These are phyloP conservation scores for Sporothrix pallida DNA, from an alignment of 2,329 filamentous ascomycete species.

Conservation along the genomic window DNA sequence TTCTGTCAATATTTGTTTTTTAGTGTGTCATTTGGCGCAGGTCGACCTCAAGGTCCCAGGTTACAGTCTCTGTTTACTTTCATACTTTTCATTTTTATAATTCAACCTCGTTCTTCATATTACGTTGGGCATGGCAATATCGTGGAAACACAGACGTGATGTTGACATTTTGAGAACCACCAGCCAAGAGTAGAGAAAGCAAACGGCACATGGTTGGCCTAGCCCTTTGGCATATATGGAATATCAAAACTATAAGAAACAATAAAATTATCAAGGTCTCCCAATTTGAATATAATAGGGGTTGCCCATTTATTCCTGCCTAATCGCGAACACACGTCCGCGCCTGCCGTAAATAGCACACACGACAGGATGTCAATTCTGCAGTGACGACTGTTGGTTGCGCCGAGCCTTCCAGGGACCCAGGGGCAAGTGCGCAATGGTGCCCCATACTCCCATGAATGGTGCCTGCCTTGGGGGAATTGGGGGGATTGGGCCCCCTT, in stretches of 20 bases:
- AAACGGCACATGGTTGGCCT: too few species aligned
- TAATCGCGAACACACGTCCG: neutral
- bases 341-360: slow-evolving; percentile 19
- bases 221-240: too few species aligned
- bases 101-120: neutral
- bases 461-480: slow-evolving; percentile 6
- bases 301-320: neutral
- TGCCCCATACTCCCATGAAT: neutral
- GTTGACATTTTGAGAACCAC: too few species aligned
- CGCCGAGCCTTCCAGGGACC: slow-evolving; percentile 2
- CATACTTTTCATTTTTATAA: too few species aligned
- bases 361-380: neutral
- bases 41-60: too few species aligned
- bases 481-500: neutral
- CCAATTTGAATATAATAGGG: too few species aligned
- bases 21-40: neutral
- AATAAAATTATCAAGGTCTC: too few species aligned
- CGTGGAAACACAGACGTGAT: too few species aligned
- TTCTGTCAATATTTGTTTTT: neutral
- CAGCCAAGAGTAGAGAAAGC: too few species aligned
- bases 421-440: neutral
- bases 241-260: too few species aligned
- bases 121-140: neutral
- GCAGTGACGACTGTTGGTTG: neutral
- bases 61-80: too few species aligned